Conservation (phyloP, 2,329 filamentous ascomycete genomes). For the Colletotrichum chrysophilum region DNA sequence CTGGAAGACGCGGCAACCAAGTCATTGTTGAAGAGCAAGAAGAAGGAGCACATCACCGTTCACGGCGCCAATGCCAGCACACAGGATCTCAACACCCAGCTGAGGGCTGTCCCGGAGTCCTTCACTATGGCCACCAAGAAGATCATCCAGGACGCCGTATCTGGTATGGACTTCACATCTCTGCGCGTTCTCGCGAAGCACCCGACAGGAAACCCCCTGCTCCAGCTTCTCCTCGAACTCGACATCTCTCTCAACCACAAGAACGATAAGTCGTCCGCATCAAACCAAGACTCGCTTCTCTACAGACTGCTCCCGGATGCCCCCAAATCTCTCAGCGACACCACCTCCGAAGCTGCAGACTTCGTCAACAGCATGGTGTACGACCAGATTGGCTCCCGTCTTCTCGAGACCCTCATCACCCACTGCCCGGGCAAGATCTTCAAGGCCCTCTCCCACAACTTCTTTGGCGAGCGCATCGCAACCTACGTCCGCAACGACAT, state of each 20-base stretch:
- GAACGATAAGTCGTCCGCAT: constrained; percentile 63
- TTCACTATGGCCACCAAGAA: constrained; percentile 81
- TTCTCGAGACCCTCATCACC: constrained; percentile 85
- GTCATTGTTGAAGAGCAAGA: constrained; percentile 86
- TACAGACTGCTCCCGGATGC: constrained; percentile 80
- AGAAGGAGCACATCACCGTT: constrained; percentile 82
- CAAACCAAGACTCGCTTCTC: constrained; percentile 62
- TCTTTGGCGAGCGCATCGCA: constrained; percentile 81
- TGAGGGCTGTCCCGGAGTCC: constrained; percentile 73
- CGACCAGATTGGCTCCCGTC: constrained; percentile 85
- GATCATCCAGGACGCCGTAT: constrained; percentile 78
- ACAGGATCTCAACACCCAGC: constrained; percentile 35
- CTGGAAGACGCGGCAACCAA: constrained; percentile 73
- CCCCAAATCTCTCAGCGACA: constrained; percentile 71
- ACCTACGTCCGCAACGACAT: constrained; percentile 88
- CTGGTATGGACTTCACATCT: constrained; percentile 77
- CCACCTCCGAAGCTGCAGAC: constrained; percentile 71
- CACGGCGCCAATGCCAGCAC: constrained; percentile 54
- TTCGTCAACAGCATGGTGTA: constrained; percentile 91
- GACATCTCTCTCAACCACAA: constrained; percentile 78
- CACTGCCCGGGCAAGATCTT: constrained; percentile 87
- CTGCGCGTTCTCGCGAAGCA: constrained; percentile 86
- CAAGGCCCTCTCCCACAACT: constrained; percentile 81
- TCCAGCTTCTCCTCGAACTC: constrained; percentile 89
- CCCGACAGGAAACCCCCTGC: constrained; percentile 86